A percentile compares a stretch with the other conserved stretches of the same genome.
phyloP scores from a whole-genome alignment of 352 stramenopile species.

The Phytopythium delawarense region DNA sequence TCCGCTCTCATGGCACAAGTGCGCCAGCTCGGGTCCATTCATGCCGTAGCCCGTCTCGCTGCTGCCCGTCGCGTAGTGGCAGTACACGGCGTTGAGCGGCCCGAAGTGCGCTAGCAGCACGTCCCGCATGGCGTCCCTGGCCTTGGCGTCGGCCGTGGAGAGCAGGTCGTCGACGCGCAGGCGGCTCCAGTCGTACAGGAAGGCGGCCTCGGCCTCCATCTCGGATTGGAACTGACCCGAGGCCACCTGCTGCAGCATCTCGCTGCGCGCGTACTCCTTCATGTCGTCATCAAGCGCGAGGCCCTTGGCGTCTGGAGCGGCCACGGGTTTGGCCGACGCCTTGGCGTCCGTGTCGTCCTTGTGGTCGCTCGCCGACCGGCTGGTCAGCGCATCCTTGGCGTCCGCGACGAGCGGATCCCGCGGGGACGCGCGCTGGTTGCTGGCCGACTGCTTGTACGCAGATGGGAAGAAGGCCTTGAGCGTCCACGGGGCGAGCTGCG shows the following conservation, averaged over 20 bases:
- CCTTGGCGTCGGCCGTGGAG: slow-evolving; percentile 30
- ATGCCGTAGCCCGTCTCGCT: slow-evolving; percentile 65
- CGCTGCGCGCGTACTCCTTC: slow-evolving; percentile 56
- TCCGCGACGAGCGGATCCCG: background rate
- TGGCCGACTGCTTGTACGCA: slow-evolving; percentile 15
- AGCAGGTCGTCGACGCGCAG: slow-evolving; percentile 51
- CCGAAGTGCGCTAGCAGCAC: slow-evolving; percentile 52
- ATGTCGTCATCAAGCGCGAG: slow-evolving; percentile 36
- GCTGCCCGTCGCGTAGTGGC: slow-evolving; percentile 73
- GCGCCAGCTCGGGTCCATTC: slow-evolving; percentile 53
- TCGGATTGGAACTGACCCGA: slow-evolving; percentile 77
- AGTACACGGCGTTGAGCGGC: slow-evolving; percentile 53
- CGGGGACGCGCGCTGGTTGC: background rate
- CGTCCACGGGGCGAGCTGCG: slow-evolving; percentile 59
- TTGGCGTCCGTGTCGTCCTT: slow-evolving; percentile 9
- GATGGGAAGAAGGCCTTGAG: slow-evolving; percentile 50
- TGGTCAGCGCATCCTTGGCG: background rate
- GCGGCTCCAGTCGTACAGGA: slow-evolving; percentile 73
- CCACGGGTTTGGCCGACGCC: slow-evolving; percentile 5
- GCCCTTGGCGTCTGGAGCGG: slow-evolving; percentile 22
- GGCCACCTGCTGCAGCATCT: slow-evolving; percentile 73
- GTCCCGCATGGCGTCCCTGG: slow-evolving; percentile 47
- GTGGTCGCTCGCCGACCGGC: background rate
- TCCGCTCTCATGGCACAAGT: slow-evolving; percentile 75
- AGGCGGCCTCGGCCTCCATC: slow-evolving; percentile 74